Evolutionary conservation across 495 filamentous ascomycete genomes (phyloP), one percentile per base, ranked within the genome.

Genomic region (Penicillium arizonense): DNA sequence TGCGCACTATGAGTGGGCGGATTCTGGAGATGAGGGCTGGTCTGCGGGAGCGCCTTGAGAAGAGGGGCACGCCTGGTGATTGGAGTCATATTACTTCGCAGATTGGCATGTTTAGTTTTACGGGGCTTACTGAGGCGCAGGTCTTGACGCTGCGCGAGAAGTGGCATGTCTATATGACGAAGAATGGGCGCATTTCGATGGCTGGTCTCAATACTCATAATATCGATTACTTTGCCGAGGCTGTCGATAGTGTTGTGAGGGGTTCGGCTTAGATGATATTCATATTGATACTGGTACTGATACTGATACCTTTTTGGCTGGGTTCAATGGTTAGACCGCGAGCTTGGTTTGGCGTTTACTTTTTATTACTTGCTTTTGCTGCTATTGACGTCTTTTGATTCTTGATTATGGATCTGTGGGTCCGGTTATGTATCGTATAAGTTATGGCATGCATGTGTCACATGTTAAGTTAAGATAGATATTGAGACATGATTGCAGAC

Each of bases 51-150:
- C 89, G 91, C 59, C 77, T 99, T 2, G 91, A 96, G 71, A 82
- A 85, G 57, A 69, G 67, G 36, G 85, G 82, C 3, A 97, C 94
- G 1, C 92, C 93, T 0, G 95, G 94, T 4, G 85, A 80, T 10
- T 98, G 94, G 94, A 87, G 90, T 51, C 94, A 99, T 71, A 96
- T 99, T 67, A 96, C 91, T 8, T 87, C 94, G 55, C 94, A 99
- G 80, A 99, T 99, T 69, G 94, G 94, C 62, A 99, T 99, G 94
- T 99, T 99, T 75, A 92, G 87, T 65, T 99, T 95, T 69, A 99
- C 94, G 2, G 94, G 94, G 1, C 68, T 99, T 69, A 85, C 67
- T 1, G 93, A 97, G 78, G 64, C 78, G 44, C 94, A 99, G 71
- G 94, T 96, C n/a, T 61, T 82, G 70, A 82, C 84, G 69, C 65